Evolutionary conservation across 1,139 yeast species (phyloP).

Genomic region (Scheffersomyces insectosa): DNA sequence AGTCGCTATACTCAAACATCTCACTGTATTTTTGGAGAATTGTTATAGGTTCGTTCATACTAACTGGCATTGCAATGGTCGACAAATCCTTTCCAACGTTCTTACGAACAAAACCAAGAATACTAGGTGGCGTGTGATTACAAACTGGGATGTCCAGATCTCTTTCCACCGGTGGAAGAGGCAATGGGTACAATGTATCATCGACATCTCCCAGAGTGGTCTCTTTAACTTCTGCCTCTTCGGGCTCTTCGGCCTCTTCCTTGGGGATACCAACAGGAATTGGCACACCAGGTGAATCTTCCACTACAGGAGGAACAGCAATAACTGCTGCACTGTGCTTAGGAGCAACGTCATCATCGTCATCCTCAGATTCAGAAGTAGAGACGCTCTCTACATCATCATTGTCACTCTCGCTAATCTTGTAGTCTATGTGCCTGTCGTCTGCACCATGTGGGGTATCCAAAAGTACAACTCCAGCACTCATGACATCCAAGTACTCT

Average conservation of each 20-base stretch:
- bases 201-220: conserved; percentile 21
- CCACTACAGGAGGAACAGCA: no score
- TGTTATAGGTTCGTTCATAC: conserved; percentile 87
- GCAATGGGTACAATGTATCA: conserved; percentile 62
- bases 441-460: conserved; percentile 10
- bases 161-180: conserved; percentile 51
- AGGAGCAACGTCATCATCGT: conserved; percentile 1
- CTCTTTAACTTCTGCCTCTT: neutral
- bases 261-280: no score
- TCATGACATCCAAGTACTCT: conserved; percentile 48
- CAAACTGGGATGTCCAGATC: conserved; percentile 63
- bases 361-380: conserved; percentile 12
- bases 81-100: conserved; percentile 91
- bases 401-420: conserved; percentile 12
- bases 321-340: no score
- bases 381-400: conserved; percentile 18
- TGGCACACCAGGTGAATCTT: no score
- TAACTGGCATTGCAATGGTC: conserved; percentile 90
- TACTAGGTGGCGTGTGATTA: conserved; percentile 73
- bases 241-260: neutral
- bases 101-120: conserved; percentile 76
- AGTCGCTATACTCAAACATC: conserved; percentile 68
- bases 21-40: conserved; percentile 80
- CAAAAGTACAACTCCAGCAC: conserved; percentile 38
- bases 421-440: conserved; percentile 1